Conservation (phyloP, 306 rosid species). For the Castanopsis chinensis region DNA sequence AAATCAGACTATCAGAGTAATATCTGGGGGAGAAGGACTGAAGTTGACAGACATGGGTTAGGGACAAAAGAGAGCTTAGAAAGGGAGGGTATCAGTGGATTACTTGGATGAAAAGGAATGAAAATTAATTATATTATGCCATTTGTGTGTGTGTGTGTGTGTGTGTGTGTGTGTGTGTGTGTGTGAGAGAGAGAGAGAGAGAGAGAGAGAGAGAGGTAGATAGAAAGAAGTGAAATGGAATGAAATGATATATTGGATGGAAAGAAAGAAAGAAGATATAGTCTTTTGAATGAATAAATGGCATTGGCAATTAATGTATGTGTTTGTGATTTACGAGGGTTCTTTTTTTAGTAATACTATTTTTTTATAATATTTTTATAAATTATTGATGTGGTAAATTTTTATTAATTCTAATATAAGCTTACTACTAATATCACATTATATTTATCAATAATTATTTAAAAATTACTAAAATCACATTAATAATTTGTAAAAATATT, state of each 20-base stretch:
- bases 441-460: no score
- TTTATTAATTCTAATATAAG: no score
- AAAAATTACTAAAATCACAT: no score
- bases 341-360: not conserved
- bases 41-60: slow-evolving; percentile 69
- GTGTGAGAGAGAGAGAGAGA: no score
- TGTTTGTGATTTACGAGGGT: slow-evolving; percentile 37
- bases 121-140: slow-evolving; percentile 11
- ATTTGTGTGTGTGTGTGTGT: not conserved
- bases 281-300: slow-evolving; percentile 68
- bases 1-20: slow-evolving; percentile 57
- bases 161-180: no score
- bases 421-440: no score
- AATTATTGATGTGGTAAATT: no score
- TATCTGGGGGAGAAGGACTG: slow-evolving; percentile 94
- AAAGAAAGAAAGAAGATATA: slow-evolving; percentile 30
- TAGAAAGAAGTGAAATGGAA: not conserved
- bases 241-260: slow-evolving; percentile 38
- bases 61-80: slow-evolving; percentile 92
- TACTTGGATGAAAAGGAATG: slow-evolving; percentile 54
- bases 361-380: no score
- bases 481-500: rapidly evolving
- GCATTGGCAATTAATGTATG: slow-evolving; percentile 27
- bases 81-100: slow-evolving; percentile 53
- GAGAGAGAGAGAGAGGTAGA: not conserved